phyloP scores from a whole-genome alignment of 179 eudicot genomes.

The Nepenthes alata region DNA sequence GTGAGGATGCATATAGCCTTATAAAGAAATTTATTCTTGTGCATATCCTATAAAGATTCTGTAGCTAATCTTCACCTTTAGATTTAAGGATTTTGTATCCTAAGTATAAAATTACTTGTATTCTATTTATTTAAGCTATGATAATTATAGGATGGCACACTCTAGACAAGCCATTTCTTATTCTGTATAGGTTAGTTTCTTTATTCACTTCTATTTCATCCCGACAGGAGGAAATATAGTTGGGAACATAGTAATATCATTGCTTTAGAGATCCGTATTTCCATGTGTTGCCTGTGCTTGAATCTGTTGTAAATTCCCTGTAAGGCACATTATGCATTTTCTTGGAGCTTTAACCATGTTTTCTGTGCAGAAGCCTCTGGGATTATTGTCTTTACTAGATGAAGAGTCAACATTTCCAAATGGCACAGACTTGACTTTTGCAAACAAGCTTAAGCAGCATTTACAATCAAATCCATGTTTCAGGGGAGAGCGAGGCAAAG shows the following conservation, averaged over 20 bases:
- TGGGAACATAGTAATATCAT: neutral
- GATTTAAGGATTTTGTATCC: no score
- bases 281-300: neutral
- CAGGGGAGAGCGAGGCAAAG: slow-evolving; percentile 73
- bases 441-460: slow-evolving; percentile 89
- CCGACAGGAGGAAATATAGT: neutral
- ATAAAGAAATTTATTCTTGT: no score
- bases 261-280: no score
- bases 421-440: slow-evolving; percentile 87
- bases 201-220: no score
- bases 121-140: no score
- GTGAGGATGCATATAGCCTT: no score
- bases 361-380: slow-evolving; percentile 80
- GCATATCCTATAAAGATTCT: no score
- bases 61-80: no score
- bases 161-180: no score
- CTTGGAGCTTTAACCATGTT: slow-evolving; percentile 1
- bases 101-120: no score
- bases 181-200: no score
- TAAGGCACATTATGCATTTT: neutral
- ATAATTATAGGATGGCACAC: no score
- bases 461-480: slow-evolving; percentile 58
- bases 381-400: slow-evolving; percentile 74
- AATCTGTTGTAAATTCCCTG: neutral
- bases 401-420: slow-evolving; percentile 97